These are phyloP conservation scores for Panicum virgatum DNA, from an alignment of 202 grass and related monocot genomes.

Conservation along the genomic window DNA sequence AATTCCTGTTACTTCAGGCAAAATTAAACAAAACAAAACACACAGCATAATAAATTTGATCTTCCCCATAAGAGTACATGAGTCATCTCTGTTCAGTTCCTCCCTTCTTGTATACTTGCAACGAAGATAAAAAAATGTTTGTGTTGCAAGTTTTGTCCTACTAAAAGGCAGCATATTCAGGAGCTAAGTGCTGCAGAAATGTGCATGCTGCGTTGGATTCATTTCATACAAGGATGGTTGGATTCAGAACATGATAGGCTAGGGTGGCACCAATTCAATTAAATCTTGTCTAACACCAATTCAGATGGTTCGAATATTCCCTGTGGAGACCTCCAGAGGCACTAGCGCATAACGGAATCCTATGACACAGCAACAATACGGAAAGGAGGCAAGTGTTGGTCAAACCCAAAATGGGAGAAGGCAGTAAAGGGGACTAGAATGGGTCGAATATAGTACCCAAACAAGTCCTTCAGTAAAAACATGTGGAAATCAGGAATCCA, in stretches of 20 bases:
- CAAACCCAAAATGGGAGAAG: background rate
- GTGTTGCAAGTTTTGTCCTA: no score
- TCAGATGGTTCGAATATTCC: background rate
- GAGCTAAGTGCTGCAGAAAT: no score
- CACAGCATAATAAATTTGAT: background rate
- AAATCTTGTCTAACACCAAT: background rate
- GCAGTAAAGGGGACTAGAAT: background rate
- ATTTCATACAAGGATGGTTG: background rate
- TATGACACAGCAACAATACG: background rate
- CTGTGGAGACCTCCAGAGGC: background rate
- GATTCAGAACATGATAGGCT: background rate
- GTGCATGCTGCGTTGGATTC: background rate
- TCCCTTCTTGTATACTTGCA: background rate
- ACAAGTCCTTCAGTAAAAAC: background rate
- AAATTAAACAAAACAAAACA: conserved; percentile 4
- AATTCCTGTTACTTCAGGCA: background rate
- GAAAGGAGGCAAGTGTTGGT: background rate
- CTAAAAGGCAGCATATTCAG: no score
- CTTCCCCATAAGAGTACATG: background rate
- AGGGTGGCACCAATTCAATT: background rate
- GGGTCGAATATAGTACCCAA: background rate
- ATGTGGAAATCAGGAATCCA: background rate
- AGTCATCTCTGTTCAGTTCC: background rate
- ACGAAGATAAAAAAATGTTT: background rate
- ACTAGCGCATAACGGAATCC: background rate